These are phyloP conservation scores for Crataegus laevigata DNA, from an alignment of 306 rosid genomes.

Conservation along the genomic window DNA sequence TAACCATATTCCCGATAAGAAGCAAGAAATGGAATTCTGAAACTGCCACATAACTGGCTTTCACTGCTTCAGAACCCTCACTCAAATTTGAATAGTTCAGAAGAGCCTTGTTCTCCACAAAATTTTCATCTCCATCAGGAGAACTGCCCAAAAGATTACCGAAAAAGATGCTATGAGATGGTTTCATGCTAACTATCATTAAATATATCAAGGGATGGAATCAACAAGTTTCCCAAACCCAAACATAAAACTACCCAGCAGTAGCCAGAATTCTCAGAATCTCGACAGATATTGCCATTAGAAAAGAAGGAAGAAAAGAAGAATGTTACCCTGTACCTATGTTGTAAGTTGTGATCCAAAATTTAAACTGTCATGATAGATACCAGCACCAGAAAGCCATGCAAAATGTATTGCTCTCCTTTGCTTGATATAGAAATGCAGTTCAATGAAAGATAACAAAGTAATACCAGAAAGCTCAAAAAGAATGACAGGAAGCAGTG, in stretches of 20 bases:
- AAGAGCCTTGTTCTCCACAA: slow-evolving; percentile 93
- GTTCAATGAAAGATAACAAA: slow-evolving; percentile 52
- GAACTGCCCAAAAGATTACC: slow-evolving; percentile 38
- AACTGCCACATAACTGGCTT: slow-evolving; percentile 86
- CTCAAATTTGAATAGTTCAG: slow-evolving; percentile 67
- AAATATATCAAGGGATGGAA: slow-evolving; percentile 17
- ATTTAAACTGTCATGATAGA: slow-evolving; percentile 85
- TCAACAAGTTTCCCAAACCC: background rate
- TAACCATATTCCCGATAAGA: slow-evolving; percentile 85
- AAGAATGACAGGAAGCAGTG: background rate
- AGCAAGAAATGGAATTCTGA: slow-evolving; percentile 95
- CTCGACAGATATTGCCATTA: background rate
- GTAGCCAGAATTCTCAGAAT: background rate
- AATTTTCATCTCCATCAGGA: slow-evolving; percentile 76
- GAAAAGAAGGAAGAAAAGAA: slow-evolving; percentile 4
- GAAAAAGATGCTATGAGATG: slow-evolving; percentile 6
- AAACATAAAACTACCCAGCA: background rate
- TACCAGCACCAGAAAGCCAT: slow-evolving; percentile 99
- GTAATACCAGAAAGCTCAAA: background rate
- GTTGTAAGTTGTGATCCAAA: slow-evolving; percentile 81
- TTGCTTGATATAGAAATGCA: slow-evolving; percentile 90
- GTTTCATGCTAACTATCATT: background rate
- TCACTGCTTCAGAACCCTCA: slow-evolving; percentile 61
- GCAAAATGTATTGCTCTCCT: slow-evolving; percentile 96
- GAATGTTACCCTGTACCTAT: slow-evolving; percentile 41